Conservation (phyloP, 768 basidiomycete species). For the Hypholoma sublateritium region DNA sequence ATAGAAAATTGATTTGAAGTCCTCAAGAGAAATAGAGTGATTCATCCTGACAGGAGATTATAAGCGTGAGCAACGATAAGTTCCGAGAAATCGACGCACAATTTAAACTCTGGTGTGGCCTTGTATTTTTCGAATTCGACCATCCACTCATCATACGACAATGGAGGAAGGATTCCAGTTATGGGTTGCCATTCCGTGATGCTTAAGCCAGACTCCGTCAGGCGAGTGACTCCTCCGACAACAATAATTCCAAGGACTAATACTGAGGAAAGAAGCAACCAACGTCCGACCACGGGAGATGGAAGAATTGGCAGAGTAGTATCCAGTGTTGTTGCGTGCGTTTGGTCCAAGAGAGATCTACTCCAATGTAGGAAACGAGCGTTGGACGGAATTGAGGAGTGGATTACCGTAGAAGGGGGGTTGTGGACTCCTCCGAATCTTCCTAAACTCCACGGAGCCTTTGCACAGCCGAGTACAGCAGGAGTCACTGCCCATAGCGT, state of each 20-base stretch:
- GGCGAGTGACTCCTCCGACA: constrained; percentile 92
- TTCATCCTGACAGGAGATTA: constrained; percentile 61
- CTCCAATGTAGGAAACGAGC: constrained; percentile 7
- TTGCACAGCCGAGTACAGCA: background rate
- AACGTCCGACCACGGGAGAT: constrained; percentile 70
- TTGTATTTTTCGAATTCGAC: constrained; percentile 93
- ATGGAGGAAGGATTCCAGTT: constrained; percentile 84
- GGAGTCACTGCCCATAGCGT: background rate
- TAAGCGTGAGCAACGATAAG: background rate
- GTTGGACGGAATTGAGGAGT: background rate
- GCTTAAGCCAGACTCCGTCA: constrained; percentile 96
- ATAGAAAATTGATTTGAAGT: constrained; percentile 96
- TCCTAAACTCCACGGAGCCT: background rate
- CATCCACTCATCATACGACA: constrained; percentile 75
- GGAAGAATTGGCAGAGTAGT: constrained; percentile 55
- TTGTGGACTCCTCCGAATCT: background rate
- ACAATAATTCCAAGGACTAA: constrained; percentile 92
- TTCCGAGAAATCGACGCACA: constrained; percentile 51
- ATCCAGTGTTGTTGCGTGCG: constrained; percentile 7
- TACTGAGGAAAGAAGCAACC: constrained; percentile 83
- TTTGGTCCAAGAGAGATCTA: constrained; percentile 6
- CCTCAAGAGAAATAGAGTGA: constrained; percentile 78
- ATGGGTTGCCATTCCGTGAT: constrained; percentile 98
- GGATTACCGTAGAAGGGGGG: background rate
- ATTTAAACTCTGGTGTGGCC: constrained; percentile 90